Conservation (phyloP, 2,329 filamentous ascomycete species). For the Hortaea sp. region DNA sequence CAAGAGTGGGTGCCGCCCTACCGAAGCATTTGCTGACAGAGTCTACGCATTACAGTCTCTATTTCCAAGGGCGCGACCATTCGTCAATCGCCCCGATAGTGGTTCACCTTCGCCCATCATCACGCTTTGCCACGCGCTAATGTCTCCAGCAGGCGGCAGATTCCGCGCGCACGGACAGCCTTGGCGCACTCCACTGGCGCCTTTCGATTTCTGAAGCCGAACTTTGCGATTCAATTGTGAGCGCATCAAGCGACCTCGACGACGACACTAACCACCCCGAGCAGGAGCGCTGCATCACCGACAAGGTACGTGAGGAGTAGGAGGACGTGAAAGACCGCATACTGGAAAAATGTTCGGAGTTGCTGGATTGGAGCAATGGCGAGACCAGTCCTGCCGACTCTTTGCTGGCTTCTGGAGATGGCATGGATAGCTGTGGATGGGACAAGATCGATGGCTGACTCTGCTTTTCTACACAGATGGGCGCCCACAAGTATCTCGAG, state of each 20-base stretch:
- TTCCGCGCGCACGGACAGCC: neutral
- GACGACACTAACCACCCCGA: constrained; percentile 3
- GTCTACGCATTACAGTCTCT: too few relatives aligned
- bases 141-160: neutral
- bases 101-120: too few relatives aligned
- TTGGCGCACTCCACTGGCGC: neutral
- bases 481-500: constrained; percentile 99
- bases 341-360: too few relatives aligned
- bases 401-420: too few relatives aligned
- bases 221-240: constrained; percentile 1
- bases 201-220: neutral
- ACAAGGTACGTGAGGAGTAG: constrained; percentile 15
- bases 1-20: too few relatives aligned
- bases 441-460: constrained; percentile 1
- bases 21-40: too few relatives aligned
- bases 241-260: neutral
- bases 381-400: neutral
- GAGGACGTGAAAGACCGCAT: too few relatives aligned
- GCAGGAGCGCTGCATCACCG: constrained; percentile 8
- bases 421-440: neutral
- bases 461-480: constrained; percentile 54
- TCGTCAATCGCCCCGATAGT: too few relatives aligned
- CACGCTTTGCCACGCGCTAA: too few relatives aligned
- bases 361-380: neutral
- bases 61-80: too few relatives aligned